Evolutionary conservation across 345 rosid genomes (phyloP).

Genomic region (Syzygium aromaticum): DNA sequence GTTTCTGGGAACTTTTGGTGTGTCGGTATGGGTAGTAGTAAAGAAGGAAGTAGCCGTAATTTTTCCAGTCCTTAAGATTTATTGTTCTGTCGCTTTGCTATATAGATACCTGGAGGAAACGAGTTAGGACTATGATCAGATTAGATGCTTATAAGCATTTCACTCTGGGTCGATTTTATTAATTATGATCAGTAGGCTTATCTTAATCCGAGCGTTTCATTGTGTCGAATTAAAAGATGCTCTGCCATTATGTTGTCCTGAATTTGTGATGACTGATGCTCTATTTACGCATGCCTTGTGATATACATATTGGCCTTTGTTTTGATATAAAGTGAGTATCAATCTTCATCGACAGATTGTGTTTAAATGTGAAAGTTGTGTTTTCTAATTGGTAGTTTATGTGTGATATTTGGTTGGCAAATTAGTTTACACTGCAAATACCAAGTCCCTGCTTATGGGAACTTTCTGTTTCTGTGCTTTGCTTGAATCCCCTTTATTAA

Average conservation of each 20-base stretch:
- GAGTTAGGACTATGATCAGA: neutral
- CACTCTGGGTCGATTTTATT: neutral
- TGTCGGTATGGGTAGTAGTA: neutral
- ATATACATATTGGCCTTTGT: neutral
- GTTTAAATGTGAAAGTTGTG: neutral
- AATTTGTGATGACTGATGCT: neutral
- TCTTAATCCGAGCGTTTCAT: neutral
- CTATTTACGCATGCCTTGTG: neutral
- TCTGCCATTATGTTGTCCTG: neutral
- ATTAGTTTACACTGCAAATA: neutral
- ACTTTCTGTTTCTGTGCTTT: neutral
- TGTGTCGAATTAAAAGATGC: neutral
- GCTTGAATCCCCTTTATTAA: neutral
- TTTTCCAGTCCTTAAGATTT: neutral
- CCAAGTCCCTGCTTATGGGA: neutral
- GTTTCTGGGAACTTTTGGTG: neutral
- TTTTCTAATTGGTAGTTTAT: neutral
- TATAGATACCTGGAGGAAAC: neutral
- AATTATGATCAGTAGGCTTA: neutral
- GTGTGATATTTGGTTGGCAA: neutral
- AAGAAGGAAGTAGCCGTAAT: neutral
- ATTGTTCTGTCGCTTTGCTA: neutral
- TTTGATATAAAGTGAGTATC: neutral
- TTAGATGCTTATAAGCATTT: neutral
- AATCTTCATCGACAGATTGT: neutral